Base-by-base conservation (phyloP, 768 basidiomycete genomes). In the Galerina sulciceps region DNA sequence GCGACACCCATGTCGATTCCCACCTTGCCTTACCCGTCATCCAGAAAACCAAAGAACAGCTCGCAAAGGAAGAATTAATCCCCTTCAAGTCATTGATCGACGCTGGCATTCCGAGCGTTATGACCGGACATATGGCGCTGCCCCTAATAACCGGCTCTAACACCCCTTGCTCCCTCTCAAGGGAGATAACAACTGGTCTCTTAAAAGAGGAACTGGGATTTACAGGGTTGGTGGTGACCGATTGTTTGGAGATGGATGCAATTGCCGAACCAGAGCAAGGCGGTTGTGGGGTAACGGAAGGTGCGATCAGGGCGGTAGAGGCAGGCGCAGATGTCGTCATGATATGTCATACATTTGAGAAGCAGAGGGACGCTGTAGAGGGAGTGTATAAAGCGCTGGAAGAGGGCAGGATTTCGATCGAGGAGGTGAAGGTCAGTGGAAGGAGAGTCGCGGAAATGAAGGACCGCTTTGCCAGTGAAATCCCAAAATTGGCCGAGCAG, bases 161-260 rank as follows among this genome's bases (percentile, higher is more conserved):
- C 58, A 79, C 75, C 4, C 88, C 89, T 4, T 79, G 79, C 31
- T 90, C 89, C 6, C 76, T 90, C 20, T 86, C 86, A 1, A 69
- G 72, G 1, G 64, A 64, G 41, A 79, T 88, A 22, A 86, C 84
- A 23, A 84, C 76, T 0, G 80, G 71, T 13, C 66, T 90, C 11
- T 71, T 90, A 42, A 78, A 86, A 43, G 68, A 72, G 2, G 75
- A 81, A 41, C 60, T 90, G 65, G 74, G 75, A 0, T 91, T 80
- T 68, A 48, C 74, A 3, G 88, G 88, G 0, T 80, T 90, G 37
- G 70, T 89, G 18, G 88, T 90, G 26, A 90, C 89, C 1, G 89
- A 90, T 66, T 90, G 89, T 65, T 72, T 91, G 20, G 89, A 90
- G 72, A 90, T 91, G 89, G 86, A 86, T 47, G 88, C 90, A 10